These are phyloP conservation scores for Kazachstania martiniae DNA, from an alignment of 805 yeast genomes.

Conservation along the genomic window DNA sequence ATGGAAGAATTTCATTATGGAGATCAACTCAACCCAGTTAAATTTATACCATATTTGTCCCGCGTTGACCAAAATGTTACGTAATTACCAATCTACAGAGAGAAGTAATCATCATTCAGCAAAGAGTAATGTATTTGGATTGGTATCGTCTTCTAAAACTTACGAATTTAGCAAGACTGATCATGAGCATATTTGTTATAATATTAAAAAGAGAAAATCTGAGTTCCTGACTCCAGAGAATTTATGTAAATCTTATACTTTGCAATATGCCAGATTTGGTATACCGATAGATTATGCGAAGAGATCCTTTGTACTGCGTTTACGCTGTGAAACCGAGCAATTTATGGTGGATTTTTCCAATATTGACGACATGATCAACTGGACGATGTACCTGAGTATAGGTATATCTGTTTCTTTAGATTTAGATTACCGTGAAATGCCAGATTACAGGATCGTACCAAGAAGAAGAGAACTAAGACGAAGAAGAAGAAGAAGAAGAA, in stretches of 20 bases:
- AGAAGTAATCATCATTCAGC: constrained; percentile 1
- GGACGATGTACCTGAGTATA: constrained; percentile 63
- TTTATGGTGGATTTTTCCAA: constrained; percentile 53
- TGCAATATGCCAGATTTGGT: constrained; percentile 79
- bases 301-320: constrained; percentile 52
- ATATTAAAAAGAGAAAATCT: constrained; percentile 11
- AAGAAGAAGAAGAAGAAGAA: constrained; percentile 13
- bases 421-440: constrained; percentile 56
- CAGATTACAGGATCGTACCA: constrained; percentile 73
- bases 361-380: constrained; percentile 58
- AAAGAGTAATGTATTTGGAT: constrained; percentile 7
- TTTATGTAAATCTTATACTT: constrained; percentile 55
- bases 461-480: constrained; percentile 47
- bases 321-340: constrained; percentile 80
- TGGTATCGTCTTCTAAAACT: constrained; percentile 10
- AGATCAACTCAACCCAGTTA: constrained; percentile 77
- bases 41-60: constrained; percentile 47
- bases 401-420: constrained; percentile 80
- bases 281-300: constrained; percentile 78
- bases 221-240: constrained; percentile 26
- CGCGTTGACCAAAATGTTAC: constrained; percentile 21
- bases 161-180: constrained; percentile 22
- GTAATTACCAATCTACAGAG: constrained; percentile 13
- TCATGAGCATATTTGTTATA: constrained; percentile 15
- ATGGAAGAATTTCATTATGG: constrained; percentile 64